phyloP scores from a whole-genome alignment of 2,329 filamentous ascomycete genomes.

The Ophiostoma ips region DNA sequence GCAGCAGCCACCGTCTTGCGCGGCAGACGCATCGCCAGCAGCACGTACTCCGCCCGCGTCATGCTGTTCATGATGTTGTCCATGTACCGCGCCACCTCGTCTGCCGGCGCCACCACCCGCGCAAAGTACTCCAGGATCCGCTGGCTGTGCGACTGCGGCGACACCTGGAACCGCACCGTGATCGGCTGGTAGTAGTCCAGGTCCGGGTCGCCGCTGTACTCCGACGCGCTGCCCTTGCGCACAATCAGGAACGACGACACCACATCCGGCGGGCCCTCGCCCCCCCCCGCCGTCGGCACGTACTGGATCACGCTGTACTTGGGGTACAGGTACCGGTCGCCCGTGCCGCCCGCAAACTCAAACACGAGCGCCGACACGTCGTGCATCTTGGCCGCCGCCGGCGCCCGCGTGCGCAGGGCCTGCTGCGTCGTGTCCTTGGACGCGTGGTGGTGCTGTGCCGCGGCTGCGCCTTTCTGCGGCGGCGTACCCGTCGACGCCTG shows the following conservation, averaged over 20 bases:
- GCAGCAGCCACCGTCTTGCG: constrained; percentile 24
- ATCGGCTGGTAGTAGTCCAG: constrained; percentile 68
- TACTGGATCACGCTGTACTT: constrained; percentile 65
- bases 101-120: constrained; percentile 46
- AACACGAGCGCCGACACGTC: constrained; percentile 55
- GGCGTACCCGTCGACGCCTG: not conserved
- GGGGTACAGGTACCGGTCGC: constrained; percentile 67
- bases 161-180: constrained; percentile 38
- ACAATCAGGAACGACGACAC: constrained; percentile 68
- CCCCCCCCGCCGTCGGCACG: constrained; percentile 26
- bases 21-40: constrained; percentile 53
- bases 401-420: constrained; percentile 46
- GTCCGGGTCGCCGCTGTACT: constrained; percentile 47
- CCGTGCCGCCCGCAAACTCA: constrained; percentile 51
- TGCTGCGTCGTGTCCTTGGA: constrained; percentile 27
- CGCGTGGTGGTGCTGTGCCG: not conserved
- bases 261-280: constrained; percentile 38
- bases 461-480: not conserved
- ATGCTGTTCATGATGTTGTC: constrained; percentile 56
- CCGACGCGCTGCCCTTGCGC: constrained; percentile 53
- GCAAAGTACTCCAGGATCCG: constrained; percentile 47
- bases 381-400: constrained; percentile 38
- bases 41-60: constrained; percentile 52
- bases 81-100: constrained; percentile 54
- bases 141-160: constrained; percentile 21